Conservation (phyloP, 2,329 filamentous ascomycete species). For the Rhexocercosporidium sp. region DNA sequence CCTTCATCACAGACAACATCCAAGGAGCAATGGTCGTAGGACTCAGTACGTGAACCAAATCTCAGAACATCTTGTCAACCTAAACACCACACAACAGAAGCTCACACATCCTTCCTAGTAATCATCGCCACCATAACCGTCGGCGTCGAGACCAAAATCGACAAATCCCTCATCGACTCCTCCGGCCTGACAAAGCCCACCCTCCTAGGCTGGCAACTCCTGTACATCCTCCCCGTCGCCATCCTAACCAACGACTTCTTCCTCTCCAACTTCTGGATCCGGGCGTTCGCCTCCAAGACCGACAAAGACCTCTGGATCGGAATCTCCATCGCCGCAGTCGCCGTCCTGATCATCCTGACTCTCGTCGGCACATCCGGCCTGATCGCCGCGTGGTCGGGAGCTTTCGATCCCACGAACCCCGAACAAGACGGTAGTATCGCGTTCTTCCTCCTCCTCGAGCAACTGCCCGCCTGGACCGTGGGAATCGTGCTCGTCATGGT, state of each 20-base stretch:
- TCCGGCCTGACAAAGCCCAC: constrained; percentile 72
- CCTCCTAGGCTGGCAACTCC: constrained; percentile 81
- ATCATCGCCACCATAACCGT: constrained; percentile 80
- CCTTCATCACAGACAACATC: constrained; percentile 82
- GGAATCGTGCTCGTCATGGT: constrained; percentile 83
- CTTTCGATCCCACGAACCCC: constrained; percentile 64
- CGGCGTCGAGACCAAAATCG: constrained; percentile 74
- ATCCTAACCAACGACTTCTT: constrained; percentile 88
- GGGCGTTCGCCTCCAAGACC: constrained; percentile 79
- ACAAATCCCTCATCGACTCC: constrained; percentile 68
- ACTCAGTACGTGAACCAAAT: constrained; percentile 50
- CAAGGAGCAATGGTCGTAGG: constrained; percentile 79
- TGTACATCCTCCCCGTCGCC: constrained; percentile 84
- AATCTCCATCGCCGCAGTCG: constrained; percentile 68
- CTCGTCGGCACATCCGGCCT: constrained; percentile 76
- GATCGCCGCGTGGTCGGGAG: constrained; percentile 79
- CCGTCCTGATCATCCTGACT: constrained; percentile 71
- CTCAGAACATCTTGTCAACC: background rate
- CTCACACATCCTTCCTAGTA: constrained; percentile 45
- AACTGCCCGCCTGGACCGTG: constrained; percentile 80
- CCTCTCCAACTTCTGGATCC: constrained; percentile 82
- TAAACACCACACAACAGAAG: no score
- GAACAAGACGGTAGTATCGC: constrained; percentile 68
- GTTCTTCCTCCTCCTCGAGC: constrained; percentile 76
- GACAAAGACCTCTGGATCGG: constrained; percentile 81